Evolutionary conservation across 352 stramenopile genomes (phyloP), one percentile per base, ranked within the genome.

Genomic region (Phytophthora pistaciae): DNA sequence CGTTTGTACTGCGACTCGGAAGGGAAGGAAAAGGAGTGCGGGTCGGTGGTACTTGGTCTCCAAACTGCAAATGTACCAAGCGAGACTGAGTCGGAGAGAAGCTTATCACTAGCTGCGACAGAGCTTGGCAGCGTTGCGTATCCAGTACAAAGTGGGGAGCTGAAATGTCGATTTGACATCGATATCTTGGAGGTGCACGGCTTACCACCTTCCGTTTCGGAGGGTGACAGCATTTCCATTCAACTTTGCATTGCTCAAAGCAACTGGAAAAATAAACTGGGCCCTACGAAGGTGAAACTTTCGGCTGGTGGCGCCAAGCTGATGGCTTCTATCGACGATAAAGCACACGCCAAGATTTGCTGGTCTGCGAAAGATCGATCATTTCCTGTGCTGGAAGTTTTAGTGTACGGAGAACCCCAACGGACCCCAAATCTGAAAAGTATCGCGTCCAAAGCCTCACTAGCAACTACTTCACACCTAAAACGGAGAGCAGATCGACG

Each of bases 361-460:
- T 78, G 71, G 66, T 66, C 66, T 6, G 14, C 66, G 2, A 78
- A 78, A 49, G 66, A 78, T 58, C 60, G 71, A 50, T 52, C 68
- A 6, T 75, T 75, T 11, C 71, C 71, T 20, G 55, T 70, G 40
- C 53, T 78, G 33, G 60, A 78, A n/a, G 16, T 78, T 18, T 60
- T 5, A 16, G 55, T 78, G 27, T 68, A 72, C 18, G 13, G 55
- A 44, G 44, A 75, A 21, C 61, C 5, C 6, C 59, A 63, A 9
- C 60, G 21, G 48, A 31, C 42, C 40, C 16, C 20, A 5, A 68
- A 64, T 42, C 71, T 50, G 29, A 38, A 4, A 9, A 29, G 27
- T 16, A 56, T 53, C 14, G 21, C 6, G 5, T 71, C 54, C 6
- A 70, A 44, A 56, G 9, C 23, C 27, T 75, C 66, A 13, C 23